Evolutionary conservation across 768 basidiomycete genomes (phyloP), one percentile per base, ranked within the genome.

Genomic region (Auriscalpium orientale): DNA sequence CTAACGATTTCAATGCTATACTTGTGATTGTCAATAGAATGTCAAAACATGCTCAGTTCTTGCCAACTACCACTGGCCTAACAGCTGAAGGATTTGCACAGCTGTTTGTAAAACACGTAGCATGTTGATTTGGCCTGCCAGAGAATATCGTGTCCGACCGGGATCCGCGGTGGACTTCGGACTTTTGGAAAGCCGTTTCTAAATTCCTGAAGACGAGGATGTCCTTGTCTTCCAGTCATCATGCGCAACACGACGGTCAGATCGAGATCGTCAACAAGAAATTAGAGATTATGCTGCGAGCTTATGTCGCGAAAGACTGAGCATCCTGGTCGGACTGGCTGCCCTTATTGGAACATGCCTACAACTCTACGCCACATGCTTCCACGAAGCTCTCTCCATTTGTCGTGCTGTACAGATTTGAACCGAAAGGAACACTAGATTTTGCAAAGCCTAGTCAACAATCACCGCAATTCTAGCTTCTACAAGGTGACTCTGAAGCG

Each of bases 41-140:
- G n/a, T 67, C 67, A 35, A 73, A 73, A 54, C 58, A 56, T 61
- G 66, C 60, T 3, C 61, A 65, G 40, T 70, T 71, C 57, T 58
- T 69, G 22, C 64, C 70, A 5, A 22, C 59, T 38, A 51, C 38
- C 20, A 55, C 58, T 33, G 55, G 16, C 8, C 18, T 57, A 3
- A 46, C 35, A 11, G 55, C 56, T 28, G 40, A 38, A 48, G 33
- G 40, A 18, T 57, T 58, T 33, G 57, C 57, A n/a, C 3, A 3
- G 22, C 36, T 58, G 11, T 58, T 58, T 34, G 46, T 58, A 33
- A 49, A 50, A 15, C 20, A 58, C 28, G 37, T 58, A 8, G 47
- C 36, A 8, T 51, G 9, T 34, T 8, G 43, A 36, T 57, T 49
- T 37, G 49, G 49, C 20, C 18, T 28, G 12, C 54, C 54, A n/a